These are phyloP conservation scores for Neophaeococcomyces aloes DNA, from an alignment of 2,329 filamentous ascomycete genomes.

Conservation along the genomic window DNA sequence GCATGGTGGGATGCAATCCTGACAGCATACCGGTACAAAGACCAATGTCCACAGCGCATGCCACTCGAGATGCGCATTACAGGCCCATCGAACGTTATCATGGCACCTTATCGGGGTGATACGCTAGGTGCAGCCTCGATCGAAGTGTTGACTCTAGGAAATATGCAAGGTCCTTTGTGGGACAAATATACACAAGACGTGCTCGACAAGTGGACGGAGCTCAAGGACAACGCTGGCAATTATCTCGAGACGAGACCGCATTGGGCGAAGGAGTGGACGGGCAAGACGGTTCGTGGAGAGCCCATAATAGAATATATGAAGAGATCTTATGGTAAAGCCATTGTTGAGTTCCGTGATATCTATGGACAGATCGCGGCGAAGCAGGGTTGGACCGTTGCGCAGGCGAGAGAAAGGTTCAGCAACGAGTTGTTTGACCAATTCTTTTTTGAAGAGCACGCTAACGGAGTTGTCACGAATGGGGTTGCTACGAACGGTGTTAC, in stretches of 20 bases:
- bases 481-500: no score
- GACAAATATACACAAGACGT: slow-evolving; percentile 33
- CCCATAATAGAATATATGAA: slow-evolving; percentile 27
- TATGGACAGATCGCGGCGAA: slow-evolving; percentile 26
- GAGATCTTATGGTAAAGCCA: slow-evolving; percentile 32
- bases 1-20: slow-evolving; percentile 43
- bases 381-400: slow-evolving; percentile 33
- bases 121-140: slow-evolving; percentile 34
- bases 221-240: slow-evolving; percentile 26
- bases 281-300: slow-evolving; percentile 25
- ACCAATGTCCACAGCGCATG: slow-evolving; percentile 25
- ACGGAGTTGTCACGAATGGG: no score
- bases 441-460: slow-evolving; percentile 15
- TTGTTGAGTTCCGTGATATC: slow-evolving; percentile 29
- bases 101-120: slow-evolving; percentile 38
- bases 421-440: slow-evolving; percentile 32
- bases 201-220: slow-evolving; percentile 34
- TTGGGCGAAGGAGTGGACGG: slow-evolving; percentile 40
- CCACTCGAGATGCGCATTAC: slow-evolving; percentile 39
- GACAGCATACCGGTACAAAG: slow-evolving; percentile 31
- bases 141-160: slow-evolving; percentile 35
- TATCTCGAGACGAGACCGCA: slow-evolving; percentile 33
- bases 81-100: slow-evolving; percentile 32
- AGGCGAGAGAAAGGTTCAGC: slow-evolving; percentile 33
- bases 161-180: slow-evolving; percentile 31